These are phyloP conservation scores for Eutrema heterophyllum DNA, from an alignment of 345 rosid genomes.

Conservation along the genomic window DNA sequence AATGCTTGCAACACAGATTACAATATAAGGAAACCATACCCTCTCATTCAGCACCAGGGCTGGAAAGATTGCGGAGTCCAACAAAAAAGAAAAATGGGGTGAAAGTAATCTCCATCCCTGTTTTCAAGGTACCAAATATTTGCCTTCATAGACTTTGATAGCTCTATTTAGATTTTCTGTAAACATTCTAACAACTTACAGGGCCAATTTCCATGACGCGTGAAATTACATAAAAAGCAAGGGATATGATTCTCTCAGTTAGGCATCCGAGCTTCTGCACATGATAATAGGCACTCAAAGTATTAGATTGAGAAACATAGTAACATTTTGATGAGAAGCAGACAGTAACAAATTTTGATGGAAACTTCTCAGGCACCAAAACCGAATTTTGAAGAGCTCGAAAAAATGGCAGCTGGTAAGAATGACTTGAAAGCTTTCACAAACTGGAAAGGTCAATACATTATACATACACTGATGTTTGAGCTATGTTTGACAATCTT, in stretches of 20 bases:
- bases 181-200: slow-evolving; percentile 42
- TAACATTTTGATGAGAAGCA: slow-evolving; percentile 1
- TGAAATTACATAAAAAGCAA: slow-evolving; percentile 74
- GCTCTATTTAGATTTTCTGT: slow-evolving; percentile 3
- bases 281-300: slow-evolving; percentile 15
- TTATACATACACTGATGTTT: slow-evolving; percentile 56
- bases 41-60: slow-evolving; percentile 66
- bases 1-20: slow-evolving; percentile 8
- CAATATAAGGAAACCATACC: slow-evolving; percentile 36
- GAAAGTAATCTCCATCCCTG: slow-evolving; percentile 96
- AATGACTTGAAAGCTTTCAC: slow-evolving; percentile 4
- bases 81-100: slow-evolving; percentile 63
- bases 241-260: slow-evolving; percentile 66
- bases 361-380: not conserved
- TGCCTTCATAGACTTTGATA: slow-evolving; percentile 4
- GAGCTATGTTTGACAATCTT: slow-evolving; percentile 53
- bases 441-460: slow-evolving; percentile 22
- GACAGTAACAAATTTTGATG: not conserved
- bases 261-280: slow-evolving; percentile 64
- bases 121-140: slow-evolving; percentile 24
- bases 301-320: slow-evolving; percentile 6
- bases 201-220: slow-evolving; percentile 83
- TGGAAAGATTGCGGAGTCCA: slow-evolving; percentile 81
- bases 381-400: slow-evolving; percentile 3
- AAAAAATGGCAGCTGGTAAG: not conserved